Base-by-base conservation (phyloP, 2,329 filamentous ascomycete species). In the Penicillium sp. region DNA sequence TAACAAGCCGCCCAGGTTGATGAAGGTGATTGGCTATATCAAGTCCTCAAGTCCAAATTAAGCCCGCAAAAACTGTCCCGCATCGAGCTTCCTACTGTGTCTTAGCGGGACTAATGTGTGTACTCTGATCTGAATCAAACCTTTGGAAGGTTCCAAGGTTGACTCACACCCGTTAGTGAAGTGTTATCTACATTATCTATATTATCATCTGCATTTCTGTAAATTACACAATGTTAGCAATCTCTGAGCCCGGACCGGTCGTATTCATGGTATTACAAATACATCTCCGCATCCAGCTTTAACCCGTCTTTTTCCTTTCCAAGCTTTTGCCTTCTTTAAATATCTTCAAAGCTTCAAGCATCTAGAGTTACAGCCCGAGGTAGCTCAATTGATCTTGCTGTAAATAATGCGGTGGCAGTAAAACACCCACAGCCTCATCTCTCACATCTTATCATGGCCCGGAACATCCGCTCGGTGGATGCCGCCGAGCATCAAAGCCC, bases 391-490 rank as follows among this genome's bases (percentile, higher is more conserved):
- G 35, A 15, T 50, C 33, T 54, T 45, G 46, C 38, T 45, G 41
- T 60, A 45, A 55, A 48, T 13, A 35, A 56, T 49, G 53, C 29
- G 37, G 29, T 50, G 48, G 51, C 42, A 15, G 19, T 51, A 35
- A 51, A 45, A 31, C 27, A 45, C 35, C 21, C 31, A 27, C 17
- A 45, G 21, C 10, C 29, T 42, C 47, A 7, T 45, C 57, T 23
- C 50, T 48, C 66, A 37, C 17, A 27, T 67, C 4, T 55, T 66
- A 54, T 50, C 58, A 64, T 73, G 72, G 57, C 73, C 19, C 62
- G 62, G 66, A 64, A 68, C 59, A 67, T 61, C 52, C 63, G 65
- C 49, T 66, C 69, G 48, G 61, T 63, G 62, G 67, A 70, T 54
- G 62, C 66, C 37, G 61, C 67, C 33, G 69, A 69, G 29, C 63